These are phyloP conservation scores for Termitomyces sp. DNA, from an alignment of 768 basidiomycete species.

Conservation along the genomic window DNA sequence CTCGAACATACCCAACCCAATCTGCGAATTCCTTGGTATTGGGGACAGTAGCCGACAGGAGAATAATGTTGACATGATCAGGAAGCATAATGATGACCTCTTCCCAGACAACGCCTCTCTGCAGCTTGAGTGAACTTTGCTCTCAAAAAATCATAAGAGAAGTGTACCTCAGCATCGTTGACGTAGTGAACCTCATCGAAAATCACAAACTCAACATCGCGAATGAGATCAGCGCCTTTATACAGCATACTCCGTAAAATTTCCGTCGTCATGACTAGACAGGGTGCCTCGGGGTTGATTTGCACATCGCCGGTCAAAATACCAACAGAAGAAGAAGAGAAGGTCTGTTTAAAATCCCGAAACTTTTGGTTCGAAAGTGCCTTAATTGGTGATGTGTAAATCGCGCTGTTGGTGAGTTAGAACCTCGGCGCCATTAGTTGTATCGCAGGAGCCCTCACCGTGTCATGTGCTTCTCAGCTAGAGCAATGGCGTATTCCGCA, in stretches of 20 bases:
- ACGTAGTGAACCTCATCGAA: slow-evolving; percentile 99
- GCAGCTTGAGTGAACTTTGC: slow-evolving; percentile 7
- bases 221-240: slow-evolving; percentile 96
- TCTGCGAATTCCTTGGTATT: slow-evolving; percentile 98
- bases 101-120: slow-evolving; percentile 99
- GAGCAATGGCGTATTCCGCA: slow-evolving; percentile 96
- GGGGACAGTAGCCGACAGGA: slow-evolving; percentile 95
- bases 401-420: slow-evolving; percentile 55
- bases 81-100: slow-evolving; percentile 99
- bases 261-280: slow-evolving; percentile 97
- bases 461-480: slow-evolving; percentile 99
- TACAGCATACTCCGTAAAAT: slow-evolving; percentile 98
- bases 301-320: slow-evolving; percentile 98
- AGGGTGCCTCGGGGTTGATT: slow-evolving; percentile 96
- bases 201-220: slow-evolving; percentile 98
- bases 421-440: slow-evolving; percentile 6
- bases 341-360: slow-evolving; percentile 96
- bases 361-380: slow-evolving; percentile 99
- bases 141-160: background rate
- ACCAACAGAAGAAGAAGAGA: slow-evolving; percentile 85
- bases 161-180: slow-evolving; percentile 89
- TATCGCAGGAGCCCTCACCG: slow-evolving; percentile 41
- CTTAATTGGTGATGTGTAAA: slow-evolving; percentile 98
- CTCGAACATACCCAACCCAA: slow-evolving; percentile 86
- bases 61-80: slow-evolving; percentile 96